phyloP scores from a whole-genome alignment of 2,329 filamentous ascomycete genomes.

The Colletotrichum sp. region DNA sequence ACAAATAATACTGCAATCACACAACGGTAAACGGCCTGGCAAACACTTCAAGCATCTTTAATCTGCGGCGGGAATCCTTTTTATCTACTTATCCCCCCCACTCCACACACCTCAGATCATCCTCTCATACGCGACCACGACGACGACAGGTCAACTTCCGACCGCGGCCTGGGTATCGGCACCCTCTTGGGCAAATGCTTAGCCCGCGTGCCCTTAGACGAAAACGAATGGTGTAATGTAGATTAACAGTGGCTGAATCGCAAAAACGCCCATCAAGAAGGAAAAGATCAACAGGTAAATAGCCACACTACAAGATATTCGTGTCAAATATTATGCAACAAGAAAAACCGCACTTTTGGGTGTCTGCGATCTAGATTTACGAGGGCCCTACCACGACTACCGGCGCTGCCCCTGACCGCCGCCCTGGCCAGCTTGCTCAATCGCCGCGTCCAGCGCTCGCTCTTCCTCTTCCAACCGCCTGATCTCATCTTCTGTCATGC shows the following conservation, averaged over 20 bases:
- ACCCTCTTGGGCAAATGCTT: not conserved
- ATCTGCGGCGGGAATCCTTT: not conserved
- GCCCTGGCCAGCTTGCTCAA: constrained; percentile 48
- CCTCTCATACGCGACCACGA: not conserved
- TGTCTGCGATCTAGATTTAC: not conserved
- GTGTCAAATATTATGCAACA: not conserved
- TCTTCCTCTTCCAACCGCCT: constrained; percentile 63
- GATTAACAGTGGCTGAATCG: not conserved
- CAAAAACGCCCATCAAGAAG: not conserved
- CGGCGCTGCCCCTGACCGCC: not conserved
- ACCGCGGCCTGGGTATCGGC: not conserved
- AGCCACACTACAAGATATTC: not conserved
- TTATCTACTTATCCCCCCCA: not conserved
- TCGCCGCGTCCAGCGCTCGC: constrained; percentile 60
- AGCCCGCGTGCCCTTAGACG: not conserved
- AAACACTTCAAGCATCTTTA: not conserved
- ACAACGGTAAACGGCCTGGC: not conserved
- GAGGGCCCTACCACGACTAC: not conserved
- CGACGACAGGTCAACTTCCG: not conserved
- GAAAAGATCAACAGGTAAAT: not conserved
- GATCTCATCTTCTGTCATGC: constrained; percentile 64
- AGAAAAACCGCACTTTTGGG: not conserved
- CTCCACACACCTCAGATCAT: not conserved
- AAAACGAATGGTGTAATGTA: not conserved
- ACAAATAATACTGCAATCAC: not conserved